phyloP scores from a whole-genome alignment of 106 monocot species.

The Phalaenopsis aphrodite region DNA sequence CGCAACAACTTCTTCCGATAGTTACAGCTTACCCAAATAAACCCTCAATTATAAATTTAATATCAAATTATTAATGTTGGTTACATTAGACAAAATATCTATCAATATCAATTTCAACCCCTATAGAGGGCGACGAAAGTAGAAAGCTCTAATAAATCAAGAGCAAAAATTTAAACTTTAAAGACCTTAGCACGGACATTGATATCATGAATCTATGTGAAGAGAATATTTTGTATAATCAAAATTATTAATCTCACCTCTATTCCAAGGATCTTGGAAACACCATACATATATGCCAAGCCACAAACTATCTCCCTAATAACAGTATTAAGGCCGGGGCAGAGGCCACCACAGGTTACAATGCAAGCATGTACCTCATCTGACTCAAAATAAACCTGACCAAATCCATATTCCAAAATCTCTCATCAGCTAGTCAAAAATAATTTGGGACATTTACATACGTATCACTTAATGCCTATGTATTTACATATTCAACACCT shows the following conservation, averaged over 20 bases:
- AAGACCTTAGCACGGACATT: background rate
- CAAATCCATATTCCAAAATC: constrained; percentile 4
- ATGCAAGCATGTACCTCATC: constrained; percentile 67
- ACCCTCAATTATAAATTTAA: background rate
- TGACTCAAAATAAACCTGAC: constrained; percentile 62
- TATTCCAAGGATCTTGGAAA: constrained; percentile 49
- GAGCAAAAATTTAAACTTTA: background rate
- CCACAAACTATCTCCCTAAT: constrained; percentile 69
- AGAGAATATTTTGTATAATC: background rate
- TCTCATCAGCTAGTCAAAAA: background rate
- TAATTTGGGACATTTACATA: background rate
- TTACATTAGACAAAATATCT: background rate
- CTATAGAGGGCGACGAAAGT: background rate
- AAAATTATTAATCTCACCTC: constrained; percentile 28
- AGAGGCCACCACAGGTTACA: constrained; percentile 66
- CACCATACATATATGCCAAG: constrained; percentile 59
- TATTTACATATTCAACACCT: no score
- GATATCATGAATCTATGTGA: constrained; percentile 1
- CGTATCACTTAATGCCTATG: no score
- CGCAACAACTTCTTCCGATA: no score
- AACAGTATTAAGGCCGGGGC: constrained; percentile 67
- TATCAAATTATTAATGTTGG: background rate
- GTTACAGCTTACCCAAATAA: no score
- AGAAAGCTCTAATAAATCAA: background rate
- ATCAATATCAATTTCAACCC: background rate